Evolutionary conservation across 371 early-diverging fungal genomes (phyloP).

Genomic region (Mortierella sp.): DNA sequence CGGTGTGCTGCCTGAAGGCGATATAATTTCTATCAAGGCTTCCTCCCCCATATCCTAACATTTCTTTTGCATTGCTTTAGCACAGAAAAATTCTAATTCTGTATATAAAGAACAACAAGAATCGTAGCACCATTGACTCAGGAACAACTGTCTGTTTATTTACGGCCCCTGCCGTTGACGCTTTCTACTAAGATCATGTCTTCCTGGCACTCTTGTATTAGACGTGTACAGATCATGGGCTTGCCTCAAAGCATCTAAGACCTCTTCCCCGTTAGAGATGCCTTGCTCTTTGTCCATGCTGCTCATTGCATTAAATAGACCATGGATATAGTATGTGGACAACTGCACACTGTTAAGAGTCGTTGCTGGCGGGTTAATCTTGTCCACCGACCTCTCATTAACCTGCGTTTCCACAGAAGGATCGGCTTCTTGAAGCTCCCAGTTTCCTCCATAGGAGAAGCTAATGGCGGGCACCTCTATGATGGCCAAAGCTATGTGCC

Average conservation of each 20-base stretch:
- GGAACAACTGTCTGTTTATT: too few species aligned
- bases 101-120: too few species aligned
- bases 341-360: neutral
- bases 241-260: neutral
- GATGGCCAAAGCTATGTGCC: conserved; percentile 5
- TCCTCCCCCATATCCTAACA: too few species aligned
- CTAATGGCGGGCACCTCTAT: conserved; percentile 1
- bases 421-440: conserved; percentile 60
- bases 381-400: neutral
- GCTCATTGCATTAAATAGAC: neutral
- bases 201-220: neutral
- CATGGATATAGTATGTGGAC: neutral
- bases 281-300: neutral
- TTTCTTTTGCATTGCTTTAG: too few species aligned
- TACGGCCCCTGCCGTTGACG: neutral
- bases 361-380: neutral
- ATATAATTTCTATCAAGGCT: too few species aligned
- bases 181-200: neutral
- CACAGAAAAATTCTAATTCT: too few species aligned
- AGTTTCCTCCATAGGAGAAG: neutral
- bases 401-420: too few species aligned
- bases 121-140: too few species aligned
- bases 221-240: neutral
- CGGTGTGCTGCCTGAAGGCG: too few species aligned
- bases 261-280: neutral